A percentile compares a stretch with the other conserved stretches of the same genome.
These are phyloP conservation scores for Pyrus communis DNA, from an alignment of 306 rosid genomes.

Conservation along the genomic window DNA sequence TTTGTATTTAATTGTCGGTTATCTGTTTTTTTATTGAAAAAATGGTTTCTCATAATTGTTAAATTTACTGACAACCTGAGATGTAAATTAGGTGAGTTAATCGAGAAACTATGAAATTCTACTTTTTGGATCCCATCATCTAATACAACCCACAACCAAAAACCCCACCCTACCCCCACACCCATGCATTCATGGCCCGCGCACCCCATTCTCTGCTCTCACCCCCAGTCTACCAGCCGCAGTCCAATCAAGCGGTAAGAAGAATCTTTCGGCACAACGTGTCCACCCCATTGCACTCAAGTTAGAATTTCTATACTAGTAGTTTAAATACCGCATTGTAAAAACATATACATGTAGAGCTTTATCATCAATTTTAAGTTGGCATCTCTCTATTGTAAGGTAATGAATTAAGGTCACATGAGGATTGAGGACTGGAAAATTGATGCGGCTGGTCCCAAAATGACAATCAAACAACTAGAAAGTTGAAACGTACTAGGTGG, in stretches of 20 bases:
- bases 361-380: not conserved
- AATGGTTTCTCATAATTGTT: too few species aligned
- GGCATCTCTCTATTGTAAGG: not conserved
- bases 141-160: too few species aligned
- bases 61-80: too few species aligned
- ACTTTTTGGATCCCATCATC: too few species aligned
- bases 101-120: too few species aligned
- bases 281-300: not conserved
- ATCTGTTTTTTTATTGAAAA: not conserved
- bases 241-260: not conserved
- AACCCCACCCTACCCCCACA: too few species aligned
- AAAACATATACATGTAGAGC: not conserved
- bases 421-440: not conserved
- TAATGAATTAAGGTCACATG: not conserved
- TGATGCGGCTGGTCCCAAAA: not conserved
- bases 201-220: too few species aligned
- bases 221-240: not conserved
- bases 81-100: too few species aligned
- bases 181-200: too few species aligned
- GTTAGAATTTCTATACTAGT: too few species aligned
- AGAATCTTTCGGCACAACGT: not conserved
- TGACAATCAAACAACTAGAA: not conserved
- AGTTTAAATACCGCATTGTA: not conserved
- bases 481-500: not conserved
- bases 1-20: too few species aligned